Evolutionary conservation across 2,329 filamentous ascomycete genomes (phyloP).

Genomic region (Elsinoe australis): DNA sequence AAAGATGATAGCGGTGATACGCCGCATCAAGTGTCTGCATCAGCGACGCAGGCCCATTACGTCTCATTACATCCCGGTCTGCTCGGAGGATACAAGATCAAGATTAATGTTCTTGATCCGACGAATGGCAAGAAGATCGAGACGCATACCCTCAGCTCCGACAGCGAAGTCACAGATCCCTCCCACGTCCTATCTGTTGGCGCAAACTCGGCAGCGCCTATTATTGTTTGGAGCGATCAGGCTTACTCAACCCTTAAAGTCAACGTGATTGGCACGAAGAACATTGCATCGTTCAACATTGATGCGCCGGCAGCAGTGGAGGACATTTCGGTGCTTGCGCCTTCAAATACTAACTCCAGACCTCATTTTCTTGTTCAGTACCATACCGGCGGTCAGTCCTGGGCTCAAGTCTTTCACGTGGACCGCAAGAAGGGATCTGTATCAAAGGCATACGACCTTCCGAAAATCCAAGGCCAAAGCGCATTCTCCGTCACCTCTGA

Average conservation of each 20-base stretch:
- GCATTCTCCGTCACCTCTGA: constrained; percentile 71
- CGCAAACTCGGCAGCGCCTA: constrained; percentile 64
- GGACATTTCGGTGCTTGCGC: constrained; percentile 60
- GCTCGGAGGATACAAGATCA: constrained; percentile 65
- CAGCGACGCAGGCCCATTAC: constrained; percentile 62
- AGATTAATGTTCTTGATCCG: constrained; percentile 65
- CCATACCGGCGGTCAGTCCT: constrained; percentile 60
- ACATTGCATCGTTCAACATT: constrained; percentile 37
- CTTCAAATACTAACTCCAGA: constrained; percentile 61
- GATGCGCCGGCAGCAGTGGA: constrained; percentile 36
- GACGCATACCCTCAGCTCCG: constrained; percentile 64
- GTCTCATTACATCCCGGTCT: constrained; percentile 62
- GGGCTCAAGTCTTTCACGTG: constrained; percentile 80
- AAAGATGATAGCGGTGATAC: constrained; percentile 59
- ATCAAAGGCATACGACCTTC: constrained; percentile 72
- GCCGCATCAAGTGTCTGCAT: constrained; percentile 69
- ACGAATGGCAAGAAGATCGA: constrained; percentile 63
- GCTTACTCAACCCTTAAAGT: constrained; percentile 56
- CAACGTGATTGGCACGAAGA: constrained; percentile 55
- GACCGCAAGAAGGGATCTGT: constrained; percentile 62
- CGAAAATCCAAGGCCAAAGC: constrained; percentile 60
- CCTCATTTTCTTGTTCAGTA: constrained; percentile 83
- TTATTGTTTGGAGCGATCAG: constrained; percentile 67
- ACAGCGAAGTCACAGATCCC: constrained; percentile 59
- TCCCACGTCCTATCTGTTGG: constrained; percentile 67